Evolutionary conservation across 257 asterid species (phyloP), one percentile per base, ranked within the genome.

Genomic region (Euphrasia confusa): DNA sequence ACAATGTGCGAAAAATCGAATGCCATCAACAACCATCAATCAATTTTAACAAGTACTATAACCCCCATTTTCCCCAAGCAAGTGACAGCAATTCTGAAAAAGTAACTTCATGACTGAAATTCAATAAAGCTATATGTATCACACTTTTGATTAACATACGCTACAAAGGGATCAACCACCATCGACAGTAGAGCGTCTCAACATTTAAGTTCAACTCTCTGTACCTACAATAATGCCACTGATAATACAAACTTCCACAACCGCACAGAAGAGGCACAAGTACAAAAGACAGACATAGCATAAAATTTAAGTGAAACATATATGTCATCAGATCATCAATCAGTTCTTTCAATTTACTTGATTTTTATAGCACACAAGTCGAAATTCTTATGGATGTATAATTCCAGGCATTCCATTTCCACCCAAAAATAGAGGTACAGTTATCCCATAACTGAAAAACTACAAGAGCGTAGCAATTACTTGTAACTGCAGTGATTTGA

Each of bases 401-500:
- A 30, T 5, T 30, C 24, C 24, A 21, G 24, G 24, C 24, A 0
- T 21, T 21, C 24, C 33, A 4, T 21, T 21, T 21, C 24, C 33
- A 4, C 33, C 4, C 4, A 30, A 30, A 5, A 30, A 4, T 30
- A 30, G 33, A 5, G 4, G 33, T 30, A 30, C 33, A 30, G 4
- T 30, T 30, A 30, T 30, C 33, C 33, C 33, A 30, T 30, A 21
- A 21, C 24, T 21, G 24, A 21, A 21, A 21, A 21, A 21, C 24
- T 21, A 21, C 10, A 48, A 10, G 48, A 26, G 49, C 28, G 18
- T 63, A 48, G 26, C 48, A 26, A 15, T 71, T 81, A 88, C 97
- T 78, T 54, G 98, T 81, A 21, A 84, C 64, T 27, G 97, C 98
- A 69, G 71, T 17, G 54, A 92, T 77, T n/a, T 74, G 67, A 59